These are phyloP conservation scores for Penicillium sp. DNA, from an alignment of 2,329 filamentous ascomycete genomes.

Conservation along the genomic window DNA sequence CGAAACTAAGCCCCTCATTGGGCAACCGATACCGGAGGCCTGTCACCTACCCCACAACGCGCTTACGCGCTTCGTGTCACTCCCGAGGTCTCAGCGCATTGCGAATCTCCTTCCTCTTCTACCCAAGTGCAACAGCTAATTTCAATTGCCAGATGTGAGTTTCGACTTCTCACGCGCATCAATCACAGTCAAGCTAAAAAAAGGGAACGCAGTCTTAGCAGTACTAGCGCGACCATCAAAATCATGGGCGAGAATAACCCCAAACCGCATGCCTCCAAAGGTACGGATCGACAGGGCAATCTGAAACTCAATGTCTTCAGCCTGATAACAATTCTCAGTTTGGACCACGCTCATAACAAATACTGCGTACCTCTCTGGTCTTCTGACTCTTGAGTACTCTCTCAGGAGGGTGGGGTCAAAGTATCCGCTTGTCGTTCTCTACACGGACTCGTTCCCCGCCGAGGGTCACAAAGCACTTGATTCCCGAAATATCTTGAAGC, in stretches of 20 bases:
- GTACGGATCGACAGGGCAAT: background rate
- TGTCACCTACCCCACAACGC: too few species aligned
- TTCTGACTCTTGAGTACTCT: slow-evolving; percentile 71
- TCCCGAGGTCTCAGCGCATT: too few species aligned
- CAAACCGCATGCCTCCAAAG: background rate
- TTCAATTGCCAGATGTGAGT: background rate
- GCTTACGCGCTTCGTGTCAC: too few species aligned
- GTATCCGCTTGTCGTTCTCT: background rate
- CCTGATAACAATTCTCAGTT: slow-evolving; percentile 42
- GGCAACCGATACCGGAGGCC: too few species aligned
- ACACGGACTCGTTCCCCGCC: background rate
- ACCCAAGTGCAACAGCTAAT: background rate
- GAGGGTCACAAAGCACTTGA: background rate
- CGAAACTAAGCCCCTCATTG: too few species aligned
- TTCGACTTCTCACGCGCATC: background rate
- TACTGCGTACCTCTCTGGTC: slow-evolving; percentile 67
- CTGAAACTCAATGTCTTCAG: background rate
- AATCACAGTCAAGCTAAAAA: background rate
- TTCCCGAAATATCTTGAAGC: background rate
- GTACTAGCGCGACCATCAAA: background rate
- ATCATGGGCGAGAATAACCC: background rate
- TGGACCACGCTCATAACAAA: slow-evolving; percentile 87
- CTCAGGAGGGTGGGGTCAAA: slow-evolving; percentile 45
- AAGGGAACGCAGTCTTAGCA: background rate
- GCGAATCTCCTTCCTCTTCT: too few species aligned